Evolutionary conservation across 2,329 filamentous ascomycete species (phyloP).

Genomic region (Apiospora kogelbergensis): DNA sequence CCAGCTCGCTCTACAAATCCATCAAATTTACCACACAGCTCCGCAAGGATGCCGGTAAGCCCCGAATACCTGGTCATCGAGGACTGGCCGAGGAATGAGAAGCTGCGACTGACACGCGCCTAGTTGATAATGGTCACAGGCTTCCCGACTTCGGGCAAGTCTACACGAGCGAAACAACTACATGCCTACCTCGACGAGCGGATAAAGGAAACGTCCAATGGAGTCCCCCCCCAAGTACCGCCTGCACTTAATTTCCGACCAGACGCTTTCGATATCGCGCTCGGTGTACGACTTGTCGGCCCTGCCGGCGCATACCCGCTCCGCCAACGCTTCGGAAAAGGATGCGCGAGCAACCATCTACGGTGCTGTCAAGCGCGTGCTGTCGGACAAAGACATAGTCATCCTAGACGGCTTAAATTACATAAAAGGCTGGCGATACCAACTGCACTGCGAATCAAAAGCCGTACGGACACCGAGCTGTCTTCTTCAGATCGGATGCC

Average conservation of each 20-base stretch:
- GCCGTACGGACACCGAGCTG: constrained; percentile 74
- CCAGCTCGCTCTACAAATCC: neutral
- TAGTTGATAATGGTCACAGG: constrained; percentile 70
- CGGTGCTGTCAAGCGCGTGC: constrained; percentile 74
- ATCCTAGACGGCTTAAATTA: constrained; percentile 82
- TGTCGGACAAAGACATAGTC: constrained; percentile 73
- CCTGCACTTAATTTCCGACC: constrained; percentile 73
- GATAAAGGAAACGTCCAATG: constrained; percentile 40
- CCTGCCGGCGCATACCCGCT: constrained; percentile 60
- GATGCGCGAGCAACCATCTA: constrained; percentile 76
- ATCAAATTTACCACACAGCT: neutral
- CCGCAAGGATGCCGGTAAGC: neutral
- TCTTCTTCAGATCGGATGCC: constrained; percentile 65
- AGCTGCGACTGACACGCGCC: neutral
- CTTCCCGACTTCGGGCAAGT: constrained; percentile 68
- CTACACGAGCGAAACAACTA: constrained; percentile 65
- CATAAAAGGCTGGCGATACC: constrained; percentile 88
- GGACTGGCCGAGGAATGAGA: neutral
- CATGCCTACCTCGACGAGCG: constrained; percentile 61
- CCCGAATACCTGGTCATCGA: neutral
- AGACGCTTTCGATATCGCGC: constrained; percentile 67
- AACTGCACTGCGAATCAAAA: constrained; percentile 83
- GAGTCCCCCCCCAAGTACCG: constrained; percentile 50
- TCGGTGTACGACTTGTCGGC: constrained; percentile 68
- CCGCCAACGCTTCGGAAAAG: constrained; percentile 75